Conservation (phyloP, 176 grass and related monocot genomes). For the Panicum miliaceum region DNA sequence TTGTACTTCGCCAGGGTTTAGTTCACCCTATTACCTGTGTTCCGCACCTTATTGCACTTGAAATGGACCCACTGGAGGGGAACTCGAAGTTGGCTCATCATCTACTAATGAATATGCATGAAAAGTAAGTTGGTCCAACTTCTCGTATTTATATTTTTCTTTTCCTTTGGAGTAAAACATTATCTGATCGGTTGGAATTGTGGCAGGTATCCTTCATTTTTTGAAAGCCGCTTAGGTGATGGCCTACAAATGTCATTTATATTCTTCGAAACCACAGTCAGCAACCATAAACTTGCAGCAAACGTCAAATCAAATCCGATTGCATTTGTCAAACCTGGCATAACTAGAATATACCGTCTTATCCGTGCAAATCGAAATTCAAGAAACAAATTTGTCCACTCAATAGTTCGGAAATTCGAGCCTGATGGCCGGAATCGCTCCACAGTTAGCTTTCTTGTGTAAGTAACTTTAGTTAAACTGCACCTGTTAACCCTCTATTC, state of each 20-base stretch:
- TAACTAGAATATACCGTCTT: slow-evolving; percentile 94
- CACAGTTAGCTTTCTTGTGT: slow-evolving; percentile 82
- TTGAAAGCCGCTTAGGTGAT: slow-evolving; percentile 95
- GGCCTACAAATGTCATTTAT: slow-evolving; percentile 89
- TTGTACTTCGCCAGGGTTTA: slow-evolving; percentile 95
- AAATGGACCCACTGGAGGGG: slow-evolving; percentile 84
- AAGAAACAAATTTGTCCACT: slow-evolving; percentile 98
- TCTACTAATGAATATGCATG: slow-evolving; percentile 98
- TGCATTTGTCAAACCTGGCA: slow-evolving; percentile 84
- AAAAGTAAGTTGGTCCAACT: slow-evolving; percentile 69
- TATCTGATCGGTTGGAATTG: slow-evolving; percentile 30
- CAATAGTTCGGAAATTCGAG: slow-evolving; percentile 89
- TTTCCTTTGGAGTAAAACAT: background rate
- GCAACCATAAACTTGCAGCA: slow-evolving; percentile 61
- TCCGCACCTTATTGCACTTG: slow-evolving; percentile 93
- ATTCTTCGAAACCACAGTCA: slow-evolving; percentile 80
- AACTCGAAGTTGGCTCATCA: slow-evolving; percentile 96
- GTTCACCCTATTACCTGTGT: slow-evolving; percentile 98
- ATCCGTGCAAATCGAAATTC: slow-evolving; percentile 85
- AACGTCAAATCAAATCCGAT: slow-evolving; percentile 75
- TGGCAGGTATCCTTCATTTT: slow-evolving; percentile 92
- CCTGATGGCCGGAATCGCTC: slow-evolving; percentile 61
- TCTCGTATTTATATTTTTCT: slow-evolving; percentile 22
- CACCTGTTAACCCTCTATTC: slow-evolving; percentile 20
- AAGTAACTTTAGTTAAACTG: slow-evolving; percentile 52